Percentiles rank a stretch among this genome's conserved stretches.
Evolutionary conservation across 2,329 filamentous ascomycete species (phyloP).

Genomic region (Hymenoscyphus salicellus): DNA sequence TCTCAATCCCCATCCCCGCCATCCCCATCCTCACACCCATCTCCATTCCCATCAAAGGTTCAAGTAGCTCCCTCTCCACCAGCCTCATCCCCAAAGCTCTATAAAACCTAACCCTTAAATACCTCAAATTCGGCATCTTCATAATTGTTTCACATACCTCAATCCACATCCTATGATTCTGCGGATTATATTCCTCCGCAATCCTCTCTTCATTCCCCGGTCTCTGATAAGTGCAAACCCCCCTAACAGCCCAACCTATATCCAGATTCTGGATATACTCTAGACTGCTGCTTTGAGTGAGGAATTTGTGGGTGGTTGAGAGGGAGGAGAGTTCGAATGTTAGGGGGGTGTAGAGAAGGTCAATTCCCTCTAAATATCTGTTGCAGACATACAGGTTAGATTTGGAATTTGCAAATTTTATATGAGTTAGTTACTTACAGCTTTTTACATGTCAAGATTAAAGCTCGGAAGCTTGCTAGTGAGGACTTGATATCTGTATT

Average conservation of each 20-base stretch:
- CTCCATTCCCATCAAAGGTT: neutral
- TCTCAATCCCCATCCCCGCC: neutral
- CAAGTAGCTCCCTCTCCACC: neutral
- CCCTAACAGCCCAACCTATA: neutral
- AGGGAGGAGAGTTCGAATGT: neutral
- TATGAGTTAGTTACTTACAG: neutral
- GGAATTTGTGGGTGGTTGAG: neutral
- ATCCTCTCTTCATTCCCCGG: neutral
- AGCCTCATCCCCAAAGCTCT: neutral
- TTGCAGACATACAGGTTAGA: neutral
- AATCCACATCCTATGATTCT: neutral
- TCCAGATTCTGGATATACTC: neutral
- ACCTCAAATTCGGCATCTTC: neutral
- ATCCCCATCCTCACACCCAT: too few species aligned
- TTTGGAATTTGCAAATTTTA: neutral
- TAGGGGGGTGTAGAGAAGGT: neutral
- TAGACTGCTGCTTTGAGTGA: neutral
- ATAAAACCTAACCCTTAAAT: neutral
- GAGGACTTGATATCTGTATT: neutral
- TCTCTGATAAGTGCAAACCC: neutral
- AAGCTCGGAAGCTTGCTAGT: neutral
- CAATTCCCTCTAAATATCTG: neutral
- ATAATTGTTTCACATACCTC: neutral
- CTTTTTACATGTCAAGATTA: neutral
- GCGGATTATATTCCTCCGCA: neutral